Base-by-base conservation (phyloP, 306 rosid species). In the Benincasa hispida region DNA sequence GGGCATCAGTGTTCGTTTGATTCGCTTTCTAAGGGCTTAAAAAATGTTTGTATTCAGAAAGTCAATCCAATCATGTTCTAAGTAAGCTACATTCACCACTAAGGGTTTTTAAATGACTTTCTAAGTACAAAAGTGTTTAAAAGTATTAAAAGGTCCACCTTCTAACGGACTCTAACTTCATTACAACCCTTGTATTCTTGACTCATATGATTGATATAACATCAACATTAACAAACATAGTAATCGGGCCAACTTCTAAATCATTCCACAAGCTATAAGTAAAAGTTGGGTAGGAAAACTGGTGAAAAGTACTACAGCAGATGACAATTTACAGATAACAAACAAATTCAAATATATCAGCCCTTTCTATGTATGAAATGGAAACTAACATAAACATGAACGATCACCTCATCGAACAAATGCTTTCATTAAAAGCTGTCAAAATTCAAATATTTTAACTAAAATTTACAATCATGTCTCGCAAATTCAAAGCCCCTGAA, bases 391-490 rank as follows among this genome's bases (percentile, higher is more conserved):
- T 10, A 50, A 62, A 11, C 35, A 13, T 41, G 5, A 67, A 25
- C 22, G 41, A 28, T 25, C 39, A 39, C 57, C 41, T 45, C 60
- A 47, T 47, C 11, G 15, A 50, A 25, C 76, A 34, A 30, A 72
- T 13, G 24, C 75, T 70, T 45, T 25, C 75, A 73, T 50, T 32
- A 37, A 28, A 28, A 69, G 12, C 32, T n/a, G 56, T 37, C 81
- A 78, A 78, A 78, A 78, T 67, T 67, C 37, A 54, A 65, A 37
- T 22, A 37, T 78, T 78, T 59, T 21, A 24, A 39, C 76, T 21
- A 35, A 66, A 72, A 35, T 48, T 3, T 10, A 72, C 35, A 54
- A 28, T 32, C 77, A 30, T 2, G 47, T 35, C 58, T 67, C 28
- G 25, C 81, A 34, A 58, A 17, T 22, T 56, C 18, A 79, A 15